phyloP scores from a whole-genome alignment of 1,284 basidiomycete species.

The Moniliophthora roreri region DNA sequence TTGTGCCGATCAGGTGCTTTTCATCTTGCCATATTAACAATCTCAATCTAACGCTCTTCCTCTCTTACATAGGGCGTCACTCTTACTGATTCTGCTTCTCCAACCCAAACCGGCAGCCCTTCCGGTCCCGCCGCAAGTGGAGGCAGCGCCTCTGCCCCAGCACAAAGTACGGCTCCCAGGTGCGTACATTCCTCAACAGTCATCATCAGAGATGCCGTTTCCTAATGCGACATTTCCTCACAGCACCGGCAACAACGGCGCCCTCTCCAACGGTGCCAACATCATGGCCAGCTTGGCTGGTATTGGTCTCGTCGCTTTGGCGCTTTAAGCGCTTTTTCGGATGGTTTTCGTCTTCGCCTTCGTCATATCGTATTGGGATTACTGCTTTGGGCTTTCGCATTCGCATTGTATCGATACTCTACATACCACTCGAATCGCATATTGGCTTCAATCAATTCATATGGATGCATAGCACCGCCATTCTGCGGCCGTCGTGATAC shows the following conservation, averaged over 20 bases:
- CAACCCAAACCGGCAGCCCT: conserved; percentile 12
- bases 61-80: conserved; percentile 45
- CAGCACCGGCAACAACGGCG: conserved; percentile 13
- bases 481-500: too few relatives aligned
- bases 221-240: neutral
- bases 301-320: conserved; percentile 10
- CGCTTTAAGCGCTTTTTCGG: too few relatives aligned
- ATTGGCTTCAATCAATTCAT: too few relatives aligned
- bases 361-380: too few relatives aligned
- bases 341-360: too few relatives aligned
- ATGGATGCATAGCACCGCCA: too few relatives aligned
- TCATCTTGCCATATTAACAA: neutral
- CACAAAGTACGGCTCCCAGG: neutral
- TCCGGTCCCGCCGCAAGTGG: conserved; percentile 2
- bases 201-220: neutral
- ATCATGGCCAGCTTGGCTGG: conserved; percentile 9
- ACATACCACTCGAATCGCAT: too few relatives aligned
- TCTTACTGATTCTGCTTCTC: conserved; percentile 23
- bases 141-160: too few relatives aligned
- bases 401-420: too few relatives aligned
- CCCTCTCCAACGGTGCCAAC: conserved; percentile 11
- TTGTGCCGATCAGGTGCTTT: conserved; percentile 54
- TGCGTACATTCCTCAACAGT: neutral
- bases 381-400: too few relatives aligned
- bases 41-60: neutral